phyloP scores from a whole-genome alignment of 441 rosid species.

The Erodium texanum region DNA sequence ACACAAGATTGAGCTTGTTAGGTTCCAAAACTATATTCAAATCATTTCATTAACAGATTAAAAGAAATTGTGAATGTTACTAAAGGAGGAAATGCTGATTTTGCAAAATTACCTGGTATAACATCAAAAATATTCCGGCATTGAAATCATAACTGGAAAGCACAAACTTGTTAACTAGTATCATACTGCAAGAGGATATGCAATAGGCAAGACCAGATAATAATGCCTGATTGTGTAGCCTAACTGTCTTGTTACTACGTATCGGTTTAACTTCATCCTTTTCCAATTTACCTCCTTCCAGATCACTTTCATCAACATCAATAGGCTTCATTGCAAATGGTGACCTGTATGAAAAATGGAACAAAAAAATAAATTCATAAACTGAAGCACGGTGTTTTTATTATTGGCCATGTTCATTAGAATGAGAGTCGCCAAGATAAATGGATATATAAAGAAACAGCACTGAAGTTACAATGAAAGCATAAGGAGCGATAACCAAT shows the following conservation, averaged over 20 bases:
- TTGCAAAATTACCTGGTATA: conserved; percentile 66
- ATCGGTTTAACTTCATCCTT: conserved; percentile 46
- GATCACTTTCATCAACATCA: conserved; percentile 53
- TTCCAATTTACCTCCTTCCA: conserved; percentile 72
- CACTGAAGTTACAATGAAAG: background rate
- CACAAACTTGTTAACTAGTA: conserved; percentile 85
- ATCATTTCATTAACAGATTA: background rate
- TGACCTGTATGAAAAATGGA: conserved; percentile 32
- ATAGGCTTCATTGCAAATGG: conserved; percentile 44
- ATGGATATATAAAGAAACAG: background rate
- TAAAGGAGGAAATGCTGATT: conserved; percentile 7
- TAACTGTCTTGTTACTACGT: conserved; percentile 31
- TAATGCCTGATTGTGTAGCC: conserved; percentile 69
- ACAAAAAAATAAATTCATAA: conserved; percentile 2
- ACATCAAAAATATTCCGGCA: conserved; percentile 92
- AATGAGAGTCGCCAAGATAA: background rate
- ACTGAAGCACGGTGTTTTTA: background rate
- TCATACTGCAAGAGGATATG: conserved; percentile 95
- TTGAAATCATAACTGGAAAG: conserved; percentile 89
- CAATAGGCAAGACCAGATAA: conserved; percentile 88
- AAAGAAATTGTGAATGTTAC: background rate
- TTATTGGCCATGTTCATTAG: background rate
- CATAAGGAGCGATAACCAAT: background rate
- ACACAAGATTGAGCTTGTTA: conserved; percentile 17
- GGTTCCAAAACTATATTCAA: conserved; percentile 4